These are phyloP conservation scores for Suhomyces sp. DNA, from an alignment of 805 yeast genomes.

Conservation along the genomic window DNA sequence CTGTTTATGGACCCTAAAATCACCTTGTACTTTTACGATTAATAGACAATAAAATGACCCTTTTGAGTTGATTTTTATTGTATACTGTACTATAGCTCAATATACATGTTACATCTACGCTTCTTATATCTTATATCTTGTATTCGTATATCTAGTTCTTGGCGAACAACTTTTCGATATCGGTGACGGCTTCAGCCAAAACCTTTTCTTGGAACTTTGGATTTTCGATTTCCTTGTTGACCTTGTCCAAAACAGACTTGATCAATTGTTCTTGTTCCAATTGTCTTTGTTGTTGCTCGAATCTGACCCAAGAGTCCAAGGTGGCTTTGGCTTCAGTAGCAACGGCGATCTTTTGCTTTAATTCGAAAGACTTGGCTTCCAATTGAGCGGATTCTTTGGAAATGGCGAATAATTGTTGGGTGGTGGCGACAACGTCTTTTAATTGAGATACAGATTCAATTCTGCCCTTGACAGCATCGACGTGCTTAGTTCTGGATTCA, in stretches of 20 bases:
- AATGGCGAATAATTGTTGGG: constrained; percentile 86
- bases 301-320: constrained; percentile 98
- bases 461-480: constrained; percentile 89
- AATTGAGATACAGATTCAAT: constrained; percentile 83
- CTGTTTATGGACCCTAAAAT: not conserved
- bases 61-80: no score
- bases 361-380: constrained; percentile 91
- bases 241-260: constrained; percentile 80
- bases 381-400: constrained; percentile 96
- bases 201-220: constrained; percentile 92
- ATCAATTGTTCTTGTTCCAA: constrained; percentile 91
- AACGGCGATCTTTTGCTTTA: constrained; percentile 85
- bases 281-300: constrained; percentile 95
- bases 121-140: not conserved
- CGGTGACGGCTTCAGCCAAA: constrained; percentile 86
- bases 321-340: constrained; percentile 91
- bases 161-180: constrained; percentile 82
- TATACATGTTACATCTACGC: not conserved
- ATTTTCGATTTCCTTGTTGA: constrained; percentile 76
- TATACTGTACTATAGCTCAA: not conserved
- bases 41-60: not conserved
- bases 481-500: constrained; percentile 86
- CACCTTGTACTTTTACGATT: not conserved
- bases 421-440: constrained; percentile 87
- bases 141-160: constrained; percentile 25